phyloP scores from a whole-genome alignment of 306 rosid genomes.

The Acacia acuminata region DNA sequence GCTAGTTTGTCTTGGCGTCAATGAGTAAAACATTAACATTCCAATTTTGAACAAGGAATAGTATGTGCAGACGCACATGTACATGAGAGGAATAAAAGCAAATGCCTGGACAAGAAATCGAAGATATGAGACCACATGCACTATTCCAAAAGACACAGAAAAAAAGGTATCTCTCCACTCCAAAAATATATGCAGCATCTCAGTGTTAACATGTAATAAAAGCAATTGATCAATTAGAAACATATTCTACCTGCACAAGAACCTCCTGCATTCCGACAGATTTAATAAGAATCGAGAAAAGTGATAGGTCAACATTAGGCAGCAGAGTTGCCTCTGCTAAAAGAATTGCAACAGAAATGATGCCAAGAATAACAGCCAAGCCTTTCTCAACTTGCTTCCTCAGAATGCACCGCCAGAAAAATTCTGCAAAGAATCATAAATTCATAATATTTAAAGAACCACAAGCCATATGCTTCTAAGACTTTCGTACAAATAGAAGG shows the following conservation, averaged over 20 bases:
- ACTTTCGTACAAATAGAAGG: slow-evolving; percentile 14
- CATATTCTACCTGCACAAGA: slow-evolving; percentile 82
- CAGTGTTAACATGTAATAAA: slow-evolving; percentile 17
- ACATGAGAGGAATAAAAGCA: slow-evolving; percentile 94
- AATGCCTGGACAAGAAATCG: slow-evolving; percentile 61
- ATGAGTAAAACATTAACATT: slow-evolving; percentile 83
- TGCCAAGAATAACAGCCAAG: slow-evolving; percentile 76
- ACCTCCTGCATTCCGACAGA: slow-evolving; percentile 76
- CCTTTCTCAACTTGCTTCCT: slow-evolving; percentile 80
- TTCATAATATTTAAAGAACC: slow-evolving; percentile 25
- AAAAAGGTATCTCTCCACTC: not conserved
- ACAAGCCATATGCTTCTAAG: slow-evolving; percentile 18
- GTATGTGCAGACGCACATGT: slow-evolving; percentile 98
- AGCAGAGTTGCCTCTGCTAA: slow-evolving; percentile 95
- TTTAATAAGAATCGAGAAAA: slow-evolving; percentile 86
- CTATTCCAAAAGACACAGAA: not conserved
- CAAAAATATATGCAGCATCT: slow-evolving; percentile 11
- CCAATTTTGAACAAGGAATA: slow-evolving; percentile 95
- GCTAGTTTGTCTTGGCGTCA: slow-evolving; percentile 93
- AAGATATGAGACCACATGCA: slow-evolving; percentile 29
- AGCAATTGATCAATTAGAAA: slow-evolving; percentile 14
- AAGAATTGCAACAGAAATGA: slow-evolving; percentile 91
- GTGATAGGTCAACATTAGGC: slow-evolving; percentile 84
- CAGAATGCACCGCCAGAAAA: slow-evolving; percentile 86
- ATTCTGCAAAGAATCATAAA: slow-evolving; percentile 65